Percentiles rank a stretch among this genome's conserved stretches.
Evolutionary conservation across 495 filamentous ascomycete genomes (phyloP).

Genomic region (Tuber melanosporum): DNA sequence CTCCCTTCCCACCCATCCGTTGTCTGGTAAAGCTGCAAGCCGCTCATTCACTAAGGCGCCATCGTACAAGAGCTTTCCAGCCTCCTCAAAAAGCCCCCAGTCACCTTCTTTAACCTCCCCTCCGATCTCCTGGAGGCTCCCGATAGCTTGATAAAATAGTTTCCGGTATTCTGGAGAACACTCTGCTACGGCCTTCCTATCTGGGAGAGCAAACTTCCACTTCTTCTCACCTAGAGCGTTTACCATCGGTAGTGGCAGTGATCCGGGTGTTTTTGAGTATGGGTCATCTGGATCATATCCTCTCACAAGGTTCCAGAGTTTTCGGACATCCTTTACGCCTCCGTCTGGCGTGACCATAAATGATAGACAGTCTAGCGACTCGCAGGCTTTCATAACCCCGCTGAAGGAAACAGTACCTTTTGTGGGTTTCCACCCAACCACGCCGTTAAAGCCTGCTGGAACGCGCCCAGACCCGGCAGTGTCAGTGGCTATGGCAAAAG

Average conservation of each 20-base stretch:
- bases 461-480: slow-evolving; percentile 62
- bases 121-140: slow-evolving; percentile 47
- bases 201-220: slow-evolving; percentile 54
- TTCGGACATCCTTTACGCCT: slow-evolving; percentile 50
- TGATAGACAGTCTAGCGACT: slow-evolving; percentile 57
- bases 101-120: slow-evolving; percentile 49
- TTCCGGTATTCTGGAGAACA: slow-evolving; percentile 48
- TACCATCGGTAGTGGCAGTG: slow-evolving; percentile 46
- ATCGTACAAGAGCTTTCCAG: slow-evolving; percentile 55
- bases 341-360: slow-evolving; percentile 47
- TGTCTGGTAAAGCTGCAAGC: slow-evolving; percentile 47
- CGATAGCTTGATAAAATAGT: slow-evolving; percentile 47
- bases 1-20: slow-evolving; percentile 45
- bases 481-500: slow-evolving; percentile 59
- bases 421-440: slow-evolving; percentile 64
- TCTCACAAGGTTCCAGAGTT: slow-evolving; percentile 53
- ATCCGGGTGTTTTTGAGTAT: slow-evolving; percentile 50
- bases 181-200: slow-evolving; percentile 45
- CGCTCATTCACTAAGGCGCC: slow-evolving; percentile 54
- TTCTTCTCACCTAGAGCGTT: slow-evolving; percentile 49
- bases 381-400: slow-evolving; percentile 57
- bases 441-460: slow-evolving; percentile 57
- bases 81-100: slow-evolving; percentile 52
- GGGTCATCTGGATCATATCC: slow-evolving; percentile 52
- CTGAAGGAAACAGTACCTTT: slow-evolving; percentile 55